Percentiles rank a stretch among this genome's conserved stretches.
phyloP scores from a whole-genome alignment of 768 basidiomycete genomes.

The Cyathus striatus region DNA sequence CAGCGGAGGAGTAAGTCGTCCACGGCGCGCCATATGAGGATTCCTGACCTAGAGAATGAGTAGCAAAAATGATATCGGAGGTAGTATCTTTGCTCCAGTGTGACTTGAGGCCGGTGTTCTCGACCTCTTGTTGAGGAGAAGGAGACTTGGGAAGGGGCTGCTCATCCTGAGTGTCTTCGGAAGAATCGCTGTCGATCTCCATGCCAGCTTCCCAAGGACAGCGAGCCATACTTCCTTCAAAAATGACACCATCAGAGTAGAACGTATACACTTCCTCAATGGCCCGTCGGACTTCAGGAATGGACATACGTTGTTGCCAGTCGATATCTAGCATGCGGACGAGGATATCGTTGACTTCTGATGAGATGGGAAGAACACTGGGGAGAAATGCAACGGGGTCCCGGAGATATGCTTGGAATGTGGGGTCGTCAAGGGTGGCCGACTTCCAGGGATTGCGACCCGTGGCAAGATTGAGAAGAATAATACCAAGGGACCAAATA shows the following conservation, averaged over 20 bases:
- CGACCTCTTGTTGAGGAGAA: constrained; percentile 22
- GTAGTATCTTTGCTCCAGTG: constrained; percentile 57
- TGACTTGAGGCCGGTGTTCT: constrained; percentile 34
- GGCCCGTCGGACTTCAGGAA: constrained; percentile 45
- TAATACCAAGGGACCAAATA: constrained; percentile 95
- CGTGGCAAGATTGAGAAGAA: constrained; percentile 93
- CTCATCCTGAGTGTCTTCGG: constrained; percentile 32
- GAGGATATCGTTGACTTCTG: constrained; percentile 70
- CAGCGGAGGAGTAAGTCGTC: constrained; percentile 39
- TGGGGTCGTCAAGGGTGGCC: constrained; percentile 81
- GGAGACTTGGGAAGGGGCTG: constrained; percentile 29
- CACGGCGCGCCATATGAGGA: constrained; percentile 37
- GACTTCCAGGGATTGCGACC: constrained; percentile 99
- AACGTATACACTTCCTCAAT: constrained; percentile 54
- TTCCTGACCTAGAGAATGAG: constrained; percentile 25
- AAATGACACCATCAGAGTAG: constrained; percentile 68
- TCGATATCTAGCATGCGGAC: constrained; percentile 71
- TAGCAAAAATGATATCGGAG: constrained; percentile 43
- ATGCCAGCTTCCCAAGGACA: constrained; percentile 72
- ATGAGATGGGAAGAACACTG: constrained; percentile 79
- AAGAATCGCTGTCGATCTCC: constrained; percentile 62
- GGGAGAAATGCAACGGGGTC: constrained; percentile 81
- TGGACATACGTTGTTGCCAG: constrained; percentile 36
- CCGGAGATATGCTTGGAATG: constrained; percentile 88
- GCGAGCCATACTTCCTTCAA: constrained; percentile 72